These are phyloP conservation scores for Exidia glandulosa DNA, from an alignment of 768 basidiomycete genomes.

Conservation along the genomic window DNA sequence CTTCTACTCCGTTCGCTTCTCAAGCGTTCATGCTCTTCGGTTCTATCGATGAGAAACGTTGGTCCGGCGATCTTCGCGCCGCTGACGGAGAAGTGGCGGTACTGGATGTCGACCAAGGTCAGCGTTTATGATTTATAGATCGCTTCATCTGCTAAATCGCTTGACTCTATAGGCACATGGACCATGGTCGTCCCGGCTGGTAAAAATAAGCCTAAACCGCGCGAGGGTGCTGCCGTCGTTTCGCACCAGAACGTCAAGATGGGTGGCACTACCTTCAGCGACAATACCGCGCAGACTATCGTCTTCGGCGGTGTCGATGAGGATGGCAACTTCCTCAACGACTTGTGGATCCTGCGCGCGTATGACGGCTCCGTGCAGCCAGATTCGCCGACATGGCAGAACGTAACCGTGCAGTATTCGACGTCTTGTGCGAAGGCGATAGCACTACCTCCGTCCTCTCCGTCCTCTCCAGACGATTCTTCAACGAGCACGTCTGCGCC, in stretches of 20 bases:
- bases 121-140: not conserved
- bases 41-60: constrained; percentile 47
- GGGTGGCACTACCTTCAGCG: constrained; percentile 40
- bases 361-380: constrained; percentile 55
- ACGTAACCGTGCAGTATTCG: constrained; percentile 52
- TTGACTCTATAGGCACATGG: constrained; percentile 39
- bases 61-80: constrained; percentile 55
- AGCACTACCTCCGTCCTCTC: constrained; percentile 11
- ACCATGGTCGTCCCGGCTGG: constrained; percentile 64
- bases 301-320: constrained; percentile 70
- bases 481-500: not conserved
- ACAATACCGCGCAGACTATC: constrained; percentile 52
- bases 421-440: constrained; percentile 44
- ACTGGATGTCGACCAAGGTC: constrained; percentile 15
- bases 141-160: not conserved
- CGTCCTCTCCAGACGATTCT: constrained; percentile 15
- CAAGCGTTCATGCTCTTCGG: constrained; percentile 67
- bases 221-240: constrained; percentile 59
- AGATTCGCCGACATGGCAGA: constrained; percentile 17
- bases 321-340: constrained; percentile 54
- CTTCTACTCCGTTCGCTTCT: constrained; percentile 43
- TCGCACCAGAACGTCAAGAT: constrained; percentile 29
- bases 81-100: constrained; percentile 60
- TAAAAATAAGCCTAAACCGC: constrained; percentile 57
- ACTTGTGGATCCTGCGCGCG: constrained; percentile 68